Evolutionary conservation across 169 alveolate species (phyloP).

Genomic region (Plasmodium cynomolgi): DNA sequence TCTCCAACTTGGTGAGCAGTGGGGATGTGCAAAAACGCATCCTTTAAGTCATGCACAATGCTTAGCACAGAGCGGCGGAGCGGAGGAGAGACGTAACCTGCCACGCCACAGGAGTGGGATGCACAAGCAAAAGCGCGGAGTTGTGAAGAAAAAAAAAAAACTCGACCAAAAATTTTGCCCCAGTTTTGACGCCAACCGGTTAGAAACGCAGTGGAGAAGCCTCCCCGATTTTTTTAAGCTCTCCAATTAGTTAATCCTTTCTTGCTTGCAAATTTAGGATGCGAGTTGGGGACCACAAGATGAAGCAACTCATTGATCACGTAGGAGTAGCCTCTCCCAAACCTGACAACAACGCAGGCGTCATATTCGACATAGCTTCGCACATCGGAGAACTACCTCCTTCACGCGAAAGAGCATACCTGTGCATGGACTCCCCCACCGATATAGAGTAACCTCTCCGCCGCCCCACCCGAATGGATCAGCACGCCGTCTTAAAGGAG

Average conservation of each 20-base stretch:
- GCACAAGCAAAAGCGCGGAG: neutral
- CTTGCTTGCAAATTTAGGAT: neutral
- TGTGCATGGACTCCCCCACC: neutral
- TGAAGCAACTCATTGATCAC: neutral
- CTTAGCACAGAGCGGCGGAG: neutral
- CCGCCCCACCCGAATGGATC: constrained; percentile 5
- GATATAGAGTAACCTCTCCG: neutral
- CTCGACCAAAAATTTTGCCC: neutral
- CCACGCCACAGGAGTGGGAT: neutral
- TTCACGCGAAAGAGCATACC: neutral
- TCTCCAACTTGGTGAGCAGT: neutral
- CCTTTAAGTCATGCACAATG: neutral
- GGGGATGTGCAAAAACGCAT: neutral
- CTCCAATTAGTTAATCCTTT: neutral
- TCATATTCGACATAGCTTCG: too few species aligned
- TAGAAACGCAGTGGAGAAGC: neutral
- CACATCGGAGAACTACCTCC: neutral
- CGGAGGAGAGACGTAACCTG: neutral
- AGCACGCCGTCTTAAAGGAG: neutral
- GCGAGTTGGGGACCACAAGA: neutral
- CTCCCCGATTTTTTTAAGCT: neutral
- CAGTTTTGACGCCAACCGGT: neutral
- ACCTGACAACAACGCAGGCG: neutral
- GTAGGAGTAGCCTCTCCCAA: neutral
- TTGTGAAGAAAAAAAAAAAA: neutral